Base-by-base conservation (phyloP, 495 filamentous ascomycete species). In the Podospora didyma region DNA sequence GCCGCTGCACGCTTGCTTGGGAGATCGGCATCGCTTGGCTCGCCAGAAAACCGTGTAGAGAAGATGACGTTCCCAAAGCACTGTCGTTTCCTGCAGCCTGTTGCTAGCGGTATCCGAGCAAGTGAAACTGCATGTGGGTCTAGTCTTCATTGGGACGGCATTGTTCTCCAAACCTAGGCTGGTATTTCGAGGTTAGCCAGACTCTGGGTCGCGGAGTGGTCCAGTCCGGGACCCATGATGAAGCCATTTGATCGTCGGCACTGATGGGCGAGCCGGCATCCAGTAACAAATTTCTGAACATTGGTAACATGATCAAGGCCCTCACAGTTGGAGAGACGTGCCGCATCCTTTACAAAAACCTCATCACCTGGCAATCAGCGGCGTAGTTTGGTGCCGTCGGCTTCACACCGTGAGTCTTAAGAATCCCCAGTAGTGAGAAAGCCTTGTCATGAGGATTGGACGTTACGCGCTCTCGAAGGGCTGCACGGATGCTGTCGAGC, bases 191-290 rank as follows among this genome's bases (percentile, higher is more conserved):
- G 0, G 24, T 56, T 5, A 56, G 53, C 53, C 53, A 56, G 4
- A 7, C 26, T 2, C 31, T 39, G 31, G 53, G 53, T 5, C 53
- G 31, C 6, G 23, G 44, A 7, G 24, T 49, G 23, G 17, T 49
- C 50, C 50, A 59, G 26, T 59, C 51, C 11, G 57, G 57, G 19
- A 59, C 44, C 57, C 57, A 59, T 2, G 57, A 53, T 0, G 50
- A n/a, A 20, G 22, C 26, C 20, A 44, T 31, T 7, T n/a, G 6
- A 21, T 24, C 21, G n/a, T 23, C 21, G 48, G 14, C 17, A 21
- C 19, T 11, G 19, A 2, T 24, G 21, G 17, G 9, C 2, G 24
- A 9, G 3, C 47, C 51, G 21, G 51, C 49, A 46, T 56, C 53
- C 7, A 56, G 42, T 7, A 54, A 47, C 52, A 60, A 2, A 46